Conservation (phyloP, 257 asterid species). For the Penstemon barbatus region DNA sequence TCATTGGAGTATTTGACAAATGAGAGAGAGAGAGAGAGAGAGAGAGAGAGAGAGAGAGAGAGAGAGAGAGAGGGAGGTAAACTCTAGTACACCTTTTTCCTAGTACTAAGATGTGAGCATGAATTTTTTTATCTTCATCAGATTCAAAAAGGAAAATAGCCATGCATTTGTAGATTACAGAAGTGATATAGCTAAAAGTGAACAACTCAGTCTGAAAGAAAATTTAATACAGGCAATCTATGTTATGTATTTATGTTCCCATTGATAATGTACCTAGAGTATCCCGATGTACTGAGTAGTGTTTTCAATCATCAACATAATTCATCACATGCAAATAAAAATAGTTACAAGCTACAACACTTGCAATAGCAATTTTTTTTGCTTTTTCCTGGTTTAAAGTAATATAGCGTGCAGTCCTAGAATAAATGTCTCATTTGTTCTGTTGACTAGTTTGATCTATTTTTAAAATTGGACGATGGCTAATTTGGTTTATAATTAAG, state of each 20-base stretch:
- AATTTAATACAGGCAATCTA: neutral
- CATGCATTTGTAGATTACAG: neutral
- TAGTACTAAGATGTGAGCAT: neutral
- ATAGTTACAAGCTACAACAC: neutral
- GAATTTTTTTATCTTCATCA: neutral
- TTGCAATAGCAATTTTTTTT: neutral
- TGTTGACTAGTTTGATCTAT: neutral
- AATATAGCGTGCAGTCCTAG: neutral
- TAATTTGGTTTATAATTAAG: too few species aligned
- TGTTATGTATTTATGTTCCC: neutral
- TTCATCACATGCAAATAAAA: neutral
- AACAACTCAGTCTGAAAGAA: too few species aligned
- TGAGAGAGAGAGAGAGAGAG: too few species aligned
- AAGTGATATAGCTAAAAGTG: too few species aligned
- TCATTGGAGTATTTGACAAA: too few species aligned
- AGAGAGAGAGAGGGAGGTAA: too few species aligned
- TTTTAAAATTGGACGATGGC: too few species aligned
- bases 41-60: neutral
- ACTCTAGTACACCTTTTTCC: constrained; percentile 11
- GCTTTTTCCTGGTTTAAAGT: neutral
- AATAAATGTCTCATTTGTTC: neutral
- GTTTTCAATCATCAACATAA: neutral
- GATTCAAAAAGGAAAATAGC: neutral
- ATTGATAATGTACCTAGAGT: neutral
- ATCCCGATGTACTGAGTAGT: constrained; percentile 3